Percentiles rank a stretch among this genome's conserved stretches.
phyloP scores from a whole-genome alignment of 805 yeast species.

The Kazachstania bromeliacearum region DNA sequence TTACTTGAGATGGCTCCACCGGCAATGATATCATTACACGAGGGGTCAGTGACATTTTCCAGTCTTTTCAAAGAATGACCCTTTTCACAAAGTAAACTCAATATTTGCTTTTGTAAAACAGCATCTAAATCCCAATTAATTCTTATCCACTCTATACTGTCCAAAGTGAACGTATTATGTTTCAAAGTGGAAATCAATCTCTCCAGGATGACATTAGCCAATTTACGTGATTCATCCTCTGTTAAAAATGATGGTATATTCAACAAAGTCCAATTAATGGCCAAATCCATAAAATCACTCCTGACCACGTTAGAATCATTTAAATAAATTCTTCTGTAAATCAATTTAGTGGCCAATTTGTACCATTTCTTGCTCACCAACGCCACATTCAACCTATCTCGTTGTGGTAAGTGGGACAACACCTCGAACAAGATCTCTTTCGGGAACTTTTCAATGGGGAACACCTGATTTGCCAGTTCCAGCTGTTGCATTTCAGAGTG shows the following conservation, averaged over 20 bases:
- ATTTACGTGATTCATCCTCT: conserved; percentile 22
- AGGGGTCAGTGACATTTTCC: conserved; percentile 35
- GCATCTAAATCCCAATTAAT: conserved; percentile 36
- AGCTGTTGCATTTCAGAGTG: background rate
- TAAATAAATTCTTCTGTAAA: conserved; percentile 33
- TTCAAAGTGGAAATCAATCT: conserved; percentile 23
- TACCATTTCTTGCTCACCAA: conserved; percentile 24
- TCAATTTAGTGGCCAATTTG: conserved; percentile 23
- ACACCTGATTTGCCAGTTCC: conserved; percentile 2
- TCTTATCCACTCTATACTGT: conserved; percentile 31
- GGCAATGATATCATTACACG: conserved; percentile 30
- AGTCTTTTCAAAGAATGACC: conserved; percentile 28
- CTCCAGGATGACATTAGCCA: conserved; percentile 26
- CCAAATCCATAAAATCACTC: conserved; percentile 28
- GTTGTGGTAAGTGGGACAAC: conserved; percentile 30
- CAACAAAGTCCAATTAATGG: conserved; percentile 34
- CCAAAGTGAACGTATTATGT: conserved; percentile 16
- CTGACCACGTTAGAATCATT: conserved; percentile 35
- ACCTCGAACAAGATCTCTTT: conserved; percentile 27
- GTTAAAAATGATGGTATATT: conserved; percentile 18
- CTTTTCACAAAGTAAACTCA: conserved; percentile 21
- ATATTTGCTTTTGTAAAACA: conserved; percentile 24
- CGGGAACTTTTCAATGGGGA: conserved; percentile 17
- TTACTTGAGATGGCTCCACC: conserved; percentile 18
- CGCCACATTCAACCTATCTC: conserved; percentile 25